phyloP scores from a whole-genome alignment of 805 yeast genomes.

The Wickerhamiella vanderwaltii region DNA sequence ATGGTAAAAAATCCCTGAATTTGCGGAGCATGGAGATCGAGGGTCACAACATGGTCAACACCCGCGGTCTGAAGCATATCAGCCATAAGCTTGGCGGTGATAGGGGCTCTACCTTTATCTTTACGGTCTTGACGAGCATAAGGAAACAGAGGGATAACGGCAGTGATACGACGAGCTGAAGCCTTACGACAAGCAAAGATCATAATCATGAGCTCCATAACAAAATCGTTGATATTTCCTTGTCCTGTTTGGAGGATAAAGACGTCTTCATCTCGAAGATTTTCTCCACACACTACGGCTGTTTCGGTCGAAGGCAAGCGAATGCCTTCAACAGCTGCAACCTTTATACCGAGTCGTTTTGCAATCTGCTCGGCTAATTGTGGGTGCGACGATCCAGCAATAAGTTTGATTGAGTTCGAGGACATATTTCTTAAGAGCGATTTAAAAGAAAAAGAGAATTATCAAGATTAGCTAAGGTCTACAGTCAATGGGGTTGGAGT shows the following conservation, averaged over 20 bases:
- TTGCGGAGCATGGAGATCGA: conserved; percentile 97
- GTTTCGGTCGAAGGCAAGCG: conserved; percentile 22
- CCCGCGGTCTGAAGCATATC: conserved; percentile 91
- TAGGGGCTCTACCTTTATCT: conserved; percentile 92
- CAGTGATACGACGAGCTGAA: conserved; percentile 87
- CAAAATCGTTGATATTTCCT: conserved; percentile 73
- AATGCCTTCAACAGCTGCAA: conserved; percentile 49
- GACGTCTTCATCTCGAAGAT: conserved; percentile 80
- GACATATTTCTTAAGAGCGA: conserved; percentile 23
- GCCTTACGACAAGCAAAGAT: conserved; percentile 92
- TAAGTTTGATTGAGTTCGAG: conserved; percentile 43
- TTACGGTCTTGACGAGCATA: conserved; percentile 97
- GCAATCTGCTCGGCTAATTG: conserved; percentile 69
- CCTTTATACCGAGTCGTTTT: conserved; percentile 41
- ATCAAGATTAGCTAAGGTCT: conserved; percentile 4
- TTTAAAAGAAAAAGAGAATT: not conserved
- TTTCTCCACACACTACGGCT: conserved; percentile 49
- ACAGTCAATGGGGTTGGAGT: conserved; percentile 2
- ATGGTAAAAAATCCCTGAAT: conserved; percentile 94
- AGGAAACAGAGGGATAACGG: conserved; percentile 91
- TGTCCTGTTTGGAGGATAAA: conserved; percentile 57
- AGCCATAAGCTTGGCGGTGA: conserved; percentile 90
- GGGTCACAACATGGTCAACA: conserved; percentile 88
- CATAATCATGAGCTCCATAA: conserved; percentile 81
- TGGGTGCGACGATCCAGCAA: conserved; percentile 54